Base-by-base conservation (phyloP, 108 stramenopile genomes). In the Epithemia pelagica region DNA sequence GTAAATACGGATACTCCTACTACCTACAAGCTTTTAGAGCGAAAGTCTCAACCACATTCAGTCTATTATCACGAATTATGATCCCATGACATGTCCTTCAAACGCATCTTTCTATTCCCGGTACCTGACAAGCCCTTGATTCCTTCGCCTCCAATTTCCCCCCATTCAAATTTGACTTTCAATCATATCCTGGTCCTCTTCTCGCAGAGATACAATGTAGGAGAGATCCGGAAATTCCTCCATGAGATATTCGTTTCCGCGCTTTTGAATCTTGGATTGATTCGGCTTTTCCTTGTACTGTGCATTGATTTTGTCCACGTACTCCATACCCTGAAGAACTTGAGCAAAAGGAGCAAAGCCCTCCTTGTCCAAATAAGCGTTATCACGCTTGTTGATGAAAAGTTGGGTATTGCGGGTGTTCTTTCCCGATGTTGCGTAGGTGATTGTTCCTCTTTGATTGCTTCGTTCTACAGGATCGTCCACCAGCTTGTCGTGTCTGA, bases 321-420 rank as follows among this genome's bases (percentile, higher is more conserved):
- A 24, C 23, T 68, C 24, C 68, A 82, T 77, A 21, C 76, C 81
- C 21, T 63, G 33, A 0, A 89, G 67, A 18, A 94, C 86, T 54
- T 87, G 72, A 28, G 82, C 95, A 37, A 96, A 81, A 5, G 95
- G 95, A 0, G 84, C 62, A 73, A 94, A 96, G n/a, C 92, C 92
- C 63, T 83, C 76, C 51, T 69, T 75, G 62, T 96, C 93, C 22
- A 96, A 63, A 70, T 75, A 87, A 19, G 52, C 62, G 72, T 96
- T 96, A 61, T 91, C 82, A 18, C 54, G 62, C 7, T 75, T 84
- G 64, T 96, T 96, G 67, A 96, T 89, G 65, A 96, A 96, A 60
- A 96, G 66, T 62, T 94, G 95, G 7, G 78, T 91, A 7, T 86
- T 88, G n/a, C 95, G 84, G 27, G 91, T 80, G 71, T 92, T 82